Base-by-base conservation (phyloP, 805 yeast genomes). In the Cyberlindnera subsufficiens region DNA sequence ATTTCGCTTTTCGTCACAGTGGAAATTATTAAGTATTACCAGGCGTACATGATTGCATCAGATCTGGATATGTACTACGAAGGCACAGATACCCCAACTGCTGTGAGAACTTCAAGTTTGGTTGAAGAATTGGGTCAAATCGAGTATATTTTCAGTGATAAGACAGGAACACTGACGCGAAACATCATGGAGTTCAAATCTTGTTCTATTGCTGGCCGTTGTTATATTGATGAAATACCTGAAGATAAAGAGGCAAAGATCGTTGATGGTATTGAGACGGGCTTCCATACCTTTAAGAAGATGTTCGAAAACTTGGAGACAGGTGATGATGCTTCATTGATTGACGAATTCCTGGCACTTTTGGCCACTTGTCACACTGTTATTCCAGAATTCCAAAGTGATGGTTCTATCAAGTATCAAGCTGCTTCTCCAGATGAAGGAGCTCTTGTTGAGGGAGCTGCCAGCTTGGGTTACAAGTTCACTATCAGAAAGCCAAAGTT, bases 401-500 rank as follows among this genome's bases (percentile, higher is more conserved):
- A 68, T 43, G 86, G 85, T 0, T 53, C 72, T 3, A 81, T 93
- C 49, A 90, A 87, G 61, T 93, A 95, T 61, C 99, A 93, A 65
- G 99, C 99, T 1, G 96, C 99, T 0, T 90, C 98, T 0, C 99
- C 99, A 0, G 99, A 93, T 67, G 99, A 95, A 69, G 99, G 99
- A 40, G 99, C 99, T 0, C 71, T 93, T 47, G 99, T 93, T 3
- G 89, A 90, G 55, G 99, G 99, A 45, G 98, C 96, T 15, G 93
- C 97, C 0, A 72, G 71, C 56, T 67, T 91, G 37, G 98, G 97
- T 0, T 93, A 84, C 60, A 80, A 75, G 49, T 95, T 93, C 60
- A 75, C 77, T 7, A 79, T 88, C 37, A 83, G 99, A 67, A 80
- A 80, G 38, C 99, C 99, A 5, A 80, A 80, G 45, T 74, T 85